Conservation (phyloP, 2,329 filamentous ascomycete species). For the Fusarium sp. region DNA sequence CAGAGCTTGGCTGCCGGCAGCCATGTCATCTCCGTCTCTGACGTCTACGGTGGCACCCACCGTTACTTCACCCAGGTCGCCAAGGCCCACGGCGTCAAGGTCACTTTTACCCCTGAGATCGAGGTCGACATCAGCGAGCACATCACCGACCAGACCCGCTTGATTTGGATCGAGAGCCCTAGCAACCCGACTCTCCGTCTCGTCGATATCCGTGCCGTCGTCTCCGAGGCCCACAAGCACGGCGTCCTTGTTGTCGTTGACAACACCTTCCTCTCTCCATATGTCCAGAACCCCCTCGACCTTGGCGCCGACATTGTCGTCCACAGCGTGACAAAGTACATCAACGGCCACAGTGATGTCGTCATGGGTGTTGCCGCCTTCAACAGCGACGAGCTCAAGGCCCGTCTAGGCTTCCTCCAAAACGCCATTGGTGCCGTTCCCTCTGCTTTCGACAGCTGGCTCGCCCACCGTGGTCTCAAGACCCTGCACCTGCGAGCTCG, state of each 20-base stretch:
- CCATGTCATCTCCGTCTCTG: conserved; percentile 95
- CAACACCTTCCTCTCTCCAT: conserved; percentile 97
- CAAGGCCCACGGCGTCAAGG: conserved; percentile 90
- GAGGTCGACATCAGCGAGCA: conserved; percentile 87
- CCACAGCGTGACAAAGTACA: conserved; percentile 98
- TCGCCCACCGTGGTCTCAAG: conserved; percentile 96
- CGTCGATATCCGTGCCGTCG: conserved; percentile 91
- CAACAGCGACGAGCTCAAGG: conserved; percentile 84
- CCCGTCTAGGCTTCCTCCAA: conserved; percentile 88
- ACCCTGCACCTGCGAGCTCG: conserved; percentile 93
- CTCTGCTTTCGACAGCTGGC: conserved; percentile 96
- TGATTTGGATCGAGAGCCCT: conserved; percentile 96
- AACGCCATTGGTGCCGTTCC: conserved; percentile 98
- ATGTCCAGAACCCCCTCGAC: conserved; percentile 95
- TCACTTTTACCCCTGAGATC: conserved; percentile 94
- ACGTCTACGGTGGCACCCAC: conserved; percentile 98
- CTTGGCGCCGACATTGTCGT: conserved; percentile 97
- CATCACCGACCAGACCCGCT: conserved; percentile 88
- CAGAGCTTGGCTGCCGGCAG: conserved; percentile 92
- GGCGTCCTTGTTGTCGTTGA: conserved; percentile 98
- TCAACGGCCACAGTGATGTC: conserved; percentile 97
- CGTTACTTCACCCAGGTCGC: conserved; percentile 99
- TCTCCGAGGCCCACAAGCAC: conserved; percentile 83
- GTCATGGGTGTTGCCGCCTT: conserved; percentile 98
- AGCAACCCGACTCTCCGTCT: conserved; percentile 94